A percentile compares a stretch with the other conserved stretches of the same genome.
Evolutionary conservation across 2,329 filamentous ascomycete genomes (phyloP).

Genomic region (Endocalyx cinctus): DNA sequence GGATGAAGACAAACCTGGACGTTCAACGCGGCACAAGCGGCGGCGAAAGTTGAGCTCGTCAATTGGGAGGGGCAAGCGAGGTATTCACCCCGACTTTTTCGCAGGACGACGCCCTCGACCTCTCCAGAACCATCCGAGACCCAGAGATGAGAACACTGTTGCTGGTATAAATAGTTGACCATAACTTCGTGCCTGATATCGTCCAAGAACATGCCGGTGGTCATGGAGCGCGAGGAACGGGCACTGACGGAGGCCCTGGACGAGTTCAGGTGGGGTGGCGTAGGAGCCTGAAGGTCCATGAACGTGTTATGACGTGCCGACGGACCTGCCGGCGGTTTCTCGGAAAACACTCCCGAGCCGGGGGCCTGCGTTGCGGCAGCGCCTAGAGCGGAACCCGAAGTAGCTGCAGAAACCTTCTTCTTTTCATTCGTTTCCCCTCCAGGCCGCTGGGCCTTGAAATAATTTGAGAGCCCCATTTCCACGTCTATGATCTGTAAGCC

Average conservation of each 20-base stretch:
- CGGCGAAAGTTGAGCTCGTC: constrained; percentile 57
- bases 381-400: too few relatives aligned
- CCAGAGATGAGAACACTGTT: constrained; percentile 72
- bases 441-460: too few relatives aligned
- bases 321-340: constrained; percentile 30
- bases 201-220: constrained; percentile 56
- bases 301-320: constrained; percentile 34
- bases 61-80: constrained; percentile 68
- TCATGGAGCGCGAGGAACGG: constrained; percentile 38
- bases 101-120: constrained; percentile 67
- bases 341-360: constrained; percentile 24
- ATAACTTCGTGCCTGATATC: constrained; percentile 79
- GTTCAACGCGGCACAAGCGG: constrained; percentile 64
- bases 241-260: constrained; percentile 49
- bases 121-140: constrained; percentile 64
- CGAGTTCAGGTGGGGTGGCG: constrained; percentile 43
- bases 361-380: constrained; percentile 15
- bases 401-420: constrained; percentile 58
- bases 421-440: too few relatives aligned
- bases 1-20: constrained; percentile 55
- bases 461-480: not conserved
- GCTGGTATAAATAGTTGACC: constrained; percentile 78
- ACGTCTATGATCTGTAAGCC: too few relatives aligned
- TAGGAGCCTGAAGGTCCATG: constrained; percentile 46
- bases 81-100: constrained; percentile 64